Base-by-base conservation (phyloP, 805 yeast species). In the Ogataea methylovora region DNA sequence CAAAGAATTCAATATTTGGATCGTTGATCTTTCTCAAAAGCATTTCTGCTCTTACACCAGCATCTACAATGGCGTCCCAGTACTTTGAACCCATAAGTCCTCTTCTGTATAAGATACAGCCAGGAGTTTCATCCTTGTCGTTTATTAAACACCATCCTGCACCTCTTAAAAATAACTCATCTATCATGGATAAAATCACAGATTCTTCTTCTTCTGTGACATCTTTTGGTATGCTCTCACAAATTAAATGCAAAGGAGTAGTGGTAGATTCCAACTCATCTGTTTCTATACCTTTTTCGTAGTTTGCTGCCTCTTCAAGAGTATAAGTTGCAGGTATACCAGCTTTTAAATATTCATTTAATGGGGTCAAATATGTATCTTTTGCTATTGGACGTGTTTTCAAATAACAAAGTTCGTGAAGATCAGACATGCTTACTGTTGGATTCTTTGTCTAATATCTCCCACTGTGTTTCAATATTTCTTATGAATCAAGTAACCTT, bases 121-220 rank as follows among this genome's bases (percentile, higher is more conserved):
- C 97, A 0, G 96, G 86, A 0, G 96, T 84, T 41, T 79, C 78
- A 44, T 75, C 67, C 34, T 79, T 72, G 38, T 65, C 70, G 53
- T 87, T 94, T 3, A 77, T 63, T 45, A 84, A 66, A 56, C 82
- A 79, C 97, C 97, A 88, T 8, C 94, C 94, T 0, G 95, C 95
- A 20, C 97, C 97, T 52, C 76, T 81, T 49, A 84, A 76, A 43
- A 88, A 79, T 38, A 88, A 56, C 15, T 65, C 68, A 20, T 74
- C 73, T 38, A 85, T 76, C 76, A 88, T 67, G 10, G 59, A 54
- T 22, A 60, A 38, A 1, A 79, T 68, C 1, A 73, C 63, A 3
- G 30, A 32, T 1, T 52, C 43, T 36, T 66, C 64, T 36, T 75
- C 82, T 0, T 58, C 65, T 4, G 39, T 37, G 2, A 58, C 38